These are phyloP conservation scores for Sporothrix brasiliensis DNA, from an alignment of 2,329 filamentous ascomycete species.

Conservation along the genomic window DNA sequence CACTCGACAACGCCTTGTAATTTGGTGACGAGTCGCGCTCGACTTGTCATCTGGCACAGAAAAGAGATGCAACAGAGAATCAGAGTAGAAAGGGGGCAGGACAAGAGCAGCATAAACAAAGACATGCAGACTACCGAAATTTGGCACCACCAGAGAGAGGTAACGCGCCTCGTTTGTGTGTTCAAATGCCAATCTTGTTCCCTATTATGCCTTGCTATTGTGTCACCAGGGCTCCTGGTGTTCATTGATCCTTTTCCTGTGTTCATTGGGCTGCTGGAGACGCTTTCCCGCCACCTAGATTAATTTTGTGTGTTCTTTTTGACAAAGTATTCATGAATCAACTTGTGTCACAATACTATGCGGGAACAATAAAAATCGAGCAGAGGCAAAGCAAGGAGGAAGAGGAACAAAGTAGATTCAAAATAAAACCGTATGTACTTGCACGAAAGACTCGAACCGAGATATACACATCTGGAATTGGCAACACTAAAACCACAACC, in stretches of 20 bases:
- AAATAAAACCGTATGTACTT: not conserved
- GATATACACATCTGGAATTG: not conserved
- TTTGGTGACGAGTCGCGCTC: not conserved
- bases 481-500: not conserved
- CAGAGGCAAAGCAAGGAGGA: not conserved
- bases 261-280: not conserved
- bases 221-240: not conserved
- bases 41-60: slow-evolving; percentile 21
- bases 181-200: not conserved
- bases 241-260: not conserved
- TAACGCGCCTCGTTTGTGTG: slow-evolving; percentile 3
- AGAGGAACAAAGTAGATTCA: not conserved
- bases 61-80: not conserved
- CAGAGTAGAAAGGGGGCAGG: not conserved
- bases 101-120: not conserved
- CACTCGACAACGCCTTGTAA: not conserved
- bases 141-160: not conserved
- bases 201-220: slow-evolving; percentile 5
- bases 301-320: not conserved
- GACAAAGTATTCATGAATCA: not conserved
- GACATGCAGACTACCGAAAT: slow-evolving; percentile 21
- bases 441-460: not conserved
- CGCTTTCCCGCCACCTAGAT: not conserved
- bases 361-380: not conserved
- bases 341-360: slow-evolving; percentile 6